These are phyloP conservation scores for Crepidotus variabilis DNA, from an alignment of 768 basidiomycete species.

Conservation along the genomic window DNA sequence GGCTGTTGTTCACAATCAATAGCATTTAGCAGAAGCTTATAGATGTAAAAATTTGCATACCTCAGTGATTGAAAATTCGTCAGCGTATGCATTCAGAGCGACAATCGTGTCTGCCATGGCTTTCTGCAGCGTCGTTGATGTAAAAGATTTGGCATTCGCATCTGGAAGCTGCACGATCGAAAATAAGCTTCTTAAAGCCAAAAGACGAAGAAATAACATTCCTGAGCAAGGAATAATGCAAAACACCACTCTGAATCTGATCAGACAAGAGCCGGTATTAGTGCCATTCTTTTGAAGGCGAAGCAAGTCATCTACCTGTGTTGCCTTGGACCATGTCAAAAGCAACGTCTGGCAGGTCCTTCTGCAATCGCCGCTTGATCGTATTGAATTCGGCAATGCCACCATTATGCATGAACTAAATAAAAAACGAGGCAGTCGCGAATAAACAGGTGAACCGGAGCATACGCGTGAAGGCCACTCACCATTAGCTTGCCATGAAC, in stretches of 20 bases:
- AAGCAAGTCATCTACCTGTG: conserved; percentile 55
- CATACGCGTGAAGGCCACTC: conserved; percentile 11
- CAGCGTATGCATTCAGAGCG: conserved; percentile 70
- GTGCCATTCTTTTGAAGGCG: not conserved
- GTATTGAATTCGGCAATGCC: conserved; percentile 80
- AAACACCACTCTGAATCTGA: conserved; percentile 97
- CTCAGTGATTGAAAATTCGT: conserved; percentile 71
- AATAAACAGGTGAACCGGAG: not conserved
- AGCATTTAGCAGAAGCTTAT: not conserved
- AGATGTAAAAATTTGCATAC: conserved; percentile 28
- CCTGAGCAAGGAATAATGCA: conserved; percentile 85
- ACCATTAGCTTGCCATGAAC: conserved; percentile 92
- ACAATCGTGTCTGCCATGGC: conserved; percentile 91
- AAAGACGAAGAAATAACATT: conserved; percentile 17
- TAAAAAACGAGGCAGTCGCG: conserved; percentile 2
- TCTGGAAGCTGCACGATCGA: conserved; percentile 62
- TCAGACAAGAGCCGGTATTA: not conserved
- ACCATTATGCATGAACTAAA: conserved; percentile 96
- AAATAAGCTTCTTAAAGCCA: not conserved
- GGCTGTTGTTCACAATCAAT: conserved; percentile 65
- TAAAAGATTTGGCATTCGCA: conserved; percentile 72
- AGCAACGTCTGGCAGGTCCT: conserved; percentile 72
- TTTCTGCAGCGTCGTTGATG: conserved; percentile 63
- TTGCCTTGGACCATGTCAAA: conserved; percentile 90
- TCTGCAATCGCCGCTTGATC: conserved; percentile 81